Conservation (phyloP, 2,329 filamentous ascomycete genomes). For the Paraconiothyrium sp. region DNA sequence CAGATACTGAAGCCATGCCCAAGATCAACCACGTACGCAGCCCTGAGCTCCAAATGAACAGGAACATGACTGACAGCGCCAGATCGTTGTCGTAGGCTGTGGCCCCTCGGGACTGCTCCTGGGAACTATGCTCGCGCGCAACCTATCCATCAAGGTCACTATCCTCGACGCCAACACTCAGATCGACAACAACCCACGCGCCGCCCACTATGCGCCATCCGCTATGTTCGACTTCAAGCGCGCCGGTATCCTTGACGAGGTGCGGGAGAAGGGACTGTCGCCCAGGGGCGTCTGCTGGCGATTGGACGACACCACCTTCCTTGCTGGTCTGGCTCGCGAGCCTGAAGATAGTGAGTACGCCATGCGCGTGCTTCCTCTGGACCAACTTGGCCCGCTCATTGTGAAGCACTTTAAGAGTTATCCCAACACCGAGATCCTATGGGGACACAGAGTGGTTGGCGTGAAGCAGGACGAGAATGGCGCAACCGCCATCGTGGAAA, state of each 20-base stretch:
- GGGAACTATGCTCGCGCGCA: slow-evolving; percentile 61
- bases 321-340: slow-evolving; percentile 42
- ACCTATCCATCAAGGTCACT: slow-evolving; percentile 60
- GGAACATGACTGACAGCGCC: slow-evolving; percentile 17
- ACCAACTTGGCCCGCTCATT: slow-evolving; percentile 41
- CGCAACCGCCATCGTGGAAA: slow-evolving; percentile 41
- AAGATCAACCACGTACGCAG: slow-evolving; percentile 42
- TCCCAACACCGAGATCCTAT: slow-evolving; percentile 39
- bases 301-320: slow-evolving; percentile 46
- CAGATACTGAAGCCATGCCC: slow-evolving; percentile 31
- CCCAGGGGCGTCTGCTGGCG: slow-evolving; percentile 58
- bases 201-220: slow-evolving; percentile 68
- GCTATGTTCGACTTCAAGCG: slow-evolving; percentile 66
- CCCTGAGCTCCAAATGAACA: neutral
- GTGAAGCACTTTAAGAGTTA: slow-evolving; percentile 40
- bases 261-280: slow-evolving; percentile 54
- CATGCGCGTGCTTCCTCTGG: slow-evolving; percentile 44
- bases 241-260: slow-evolving; percentile 67
- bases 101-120: slow-evolving; percentile 48
- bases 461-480: slow-evolving; percentile 43
- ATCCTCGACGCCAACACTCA: slow-evolving; percentile 65
- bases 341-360: slow-evolving; percentile 38
- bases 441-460: slow-evolving; percentile 42
- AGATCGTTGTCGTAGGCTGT: slow-evolving; percentile 45
- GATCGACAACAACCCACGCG: slow-evolving; percentile 68